Evolutionary conservation across 2,329 filamentous ascomycete genomes (phyloP).

Genomic region (Chrysoporthe puriensis): DNA sequence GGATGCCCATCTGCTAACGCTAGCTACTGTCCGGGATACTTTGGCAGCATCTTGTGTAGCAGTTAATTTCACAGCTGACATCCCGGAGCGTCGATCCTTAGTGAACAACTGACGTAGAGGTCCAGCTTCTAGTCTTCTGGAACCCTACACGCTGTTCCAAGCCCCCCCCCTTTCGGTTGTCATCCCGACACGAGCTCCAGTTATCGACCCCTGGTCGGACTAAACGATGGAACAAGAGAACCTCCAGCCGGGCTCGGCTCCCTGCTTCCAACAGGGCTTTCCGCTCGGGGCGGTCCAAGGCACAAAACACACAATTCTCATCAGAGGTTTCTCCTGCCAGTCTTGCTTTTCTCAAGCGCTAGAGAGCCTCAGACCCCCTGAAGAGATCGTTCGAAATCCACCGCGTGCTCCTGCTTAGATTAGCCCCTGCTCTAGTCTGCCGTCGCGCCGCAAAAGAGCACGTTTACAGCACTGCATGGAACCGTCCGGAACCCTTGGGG

Average conservation of each 20-base stretch:
- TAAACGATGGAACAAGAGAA: too few relatives aligned
- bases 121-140: background rate
- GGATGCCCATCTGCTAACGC: background rate
- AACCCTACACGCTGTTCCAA: background rate
- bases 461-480: background rate
- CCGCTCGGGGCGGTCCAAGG: too few relatives aligned
- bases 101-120: background rate
- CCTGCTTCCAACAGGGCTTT: too few relatives aligned
- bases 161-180: too few relatives aligned
- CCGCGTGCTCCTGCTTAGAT: background rate
- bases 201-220: too few relatives aligned
- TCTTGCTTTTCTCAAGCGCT: background rate
- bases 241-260: too few relatives aligned
- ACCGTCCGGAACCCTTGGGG: background rate
- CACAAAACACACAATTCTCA: too few relatives aligned
- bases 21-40: background rate
- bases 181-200: too few relatives aligned
- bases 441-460: background rate
- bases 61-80: conserved; percentile 3
- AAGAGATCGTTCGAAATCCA: background rate
- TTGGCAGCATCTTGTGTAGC: background rate
- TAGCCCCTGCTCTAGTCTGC: background rate
- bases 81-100: background rate
- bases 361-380: background rate
- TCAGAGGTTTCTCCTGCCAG: too few relatives aligned